Evolutionary conservation across 2,329 filamentous ascomycete genomes (phyloP), one percentile per base, ranked within the genome.

Genomic region (Calonectria naviculata): DNA sequence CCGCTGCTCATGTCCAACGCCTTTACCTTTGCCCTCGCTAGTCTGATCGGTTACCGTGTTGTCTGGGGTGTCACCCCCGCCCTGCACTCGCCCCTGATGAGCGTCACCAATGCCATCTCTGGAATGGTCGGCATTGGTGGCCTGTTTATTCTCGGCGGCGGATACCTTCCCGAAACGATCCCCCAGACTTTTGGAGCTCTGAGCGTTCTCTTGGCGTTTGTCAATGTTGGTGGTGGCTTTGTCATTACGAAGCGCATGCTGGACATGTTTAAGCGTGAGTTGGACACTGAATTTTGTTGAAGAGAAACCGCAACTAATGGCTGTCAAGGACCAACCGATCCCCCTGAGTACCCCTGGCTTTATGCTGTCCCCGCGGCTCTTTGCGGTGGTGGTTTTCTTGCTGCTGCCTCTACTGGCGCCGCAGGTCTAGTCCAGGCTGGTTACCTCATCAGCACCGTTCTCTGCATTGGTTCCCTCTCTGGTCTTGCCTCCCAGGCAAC

Each of bases 201-300:
- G 1, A 97, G 94, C 1, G 95, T 97, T 1, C 85, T 97, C 6
- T 85, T 98, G 24, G 95, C 95, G 0, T 97, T 97, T 80, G 93
- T 97, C 73, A 97, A 97, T 75, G 92, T 98, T 3, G 93, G 93
- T 0, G 95, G 95, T 69, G 95, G 95, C 0, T 98, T 98, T 72
- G 93, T 97, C 49, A 94, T 98, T 71, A 97, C 95, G 4, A 97
- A 97, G 84, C 89, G 95, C 73, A 98, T 98, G 95, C 87, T 98
- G 49, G 95, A 97, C 81, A 96, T 96, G 94, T 96, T 96, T 81
- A 93, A 93, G 80, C 89, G 93, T 87, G 79, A 77, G 88, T 81
- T 47, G 15, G 58, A 1, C 31, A 5, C 21, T 3, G 7, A 1
- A 3, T 0, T 17, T 7, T 21, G 2, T 26, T 38, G 26, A 44